Conservation (phyloP, 441 rosid species). For the Populus hybrid region DNA sequence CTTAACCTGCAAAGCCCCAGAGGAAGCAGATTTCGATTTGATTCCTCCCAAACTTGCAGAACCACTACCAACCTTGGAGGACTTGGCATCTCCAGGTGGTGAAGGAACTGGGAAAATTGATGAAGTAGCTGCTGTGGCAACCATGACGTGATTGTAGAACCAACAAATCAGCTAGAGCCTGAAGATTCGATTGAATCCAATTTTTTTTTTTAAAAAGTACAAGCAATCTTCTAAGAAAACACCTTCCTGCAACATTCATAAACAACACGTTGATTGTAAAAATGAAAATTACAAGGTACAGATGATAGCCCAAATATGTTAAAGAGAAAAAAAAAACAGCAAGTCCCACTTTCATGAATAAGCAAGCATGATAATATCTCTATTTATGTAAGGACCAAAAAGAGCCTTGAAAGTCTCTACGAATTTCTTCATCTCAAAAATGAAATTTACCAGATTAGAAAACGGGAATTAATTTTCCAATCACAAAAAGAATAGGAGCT, state of each 20-base stretch:
- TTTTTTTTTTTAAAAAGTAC: neutral
- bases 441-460: neutral
- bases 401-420: neutral
- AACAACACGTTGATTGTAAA: too few species aligned
- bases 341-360: neutral
- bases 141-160: constrained; percentile 48
- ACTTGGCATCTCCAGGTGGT: constrained; percentile 43
- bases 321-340: neutral
- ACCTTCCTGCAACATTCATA: constrained; percentile 5
- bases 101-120: constrained; percentile 67
- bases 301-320: neutral
- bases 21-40: constrained; percentile 42
- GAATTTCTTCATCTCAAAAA: too few species aligned
- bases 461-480: too few species aligned
- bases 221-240: neutral
- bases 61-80: constrained; percentile 37
- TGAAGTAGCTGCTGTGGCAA: constrained; percentile 72
- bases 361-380: neutral
- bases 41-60: constrained; percentile 48
- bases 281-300: neutral
- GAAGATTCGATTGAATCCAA: neutral
- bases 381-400: neutral
- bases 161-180: constrained; percentile 14
- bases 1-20: constrained; percentile 67
- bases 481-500: too few species aligned